These are phyloP conservation scores for Trichoderma sp. DNA, from an alignment of 2,329 filamentous ascomycete species.

Conservation along the genomic window DNA sequence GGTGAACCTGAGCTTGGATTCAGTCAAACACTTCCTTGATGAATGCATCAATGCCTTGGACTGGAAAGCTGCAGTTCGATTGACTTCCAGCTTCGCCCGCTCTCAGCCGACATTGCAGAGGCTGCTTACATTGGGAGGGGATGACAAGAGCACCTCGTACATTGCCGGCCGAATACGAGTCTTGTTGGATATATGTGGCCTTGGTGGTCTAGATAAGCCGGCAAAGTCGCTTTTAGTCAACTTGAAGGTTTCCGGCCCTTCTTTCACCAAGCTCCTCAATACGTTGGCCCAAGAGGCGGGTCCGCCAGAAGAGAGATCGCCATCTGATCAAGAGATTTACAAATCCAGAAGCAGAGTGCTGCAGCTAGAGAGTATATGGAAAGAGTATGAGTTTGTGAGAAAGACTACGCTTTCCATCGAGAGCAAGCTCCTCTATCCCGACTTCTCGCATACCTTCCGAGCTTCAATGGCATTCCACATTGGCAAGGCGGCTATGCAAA, in stretches of 20 bases:
- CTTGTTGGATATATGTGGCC: constrained; percentile 38
- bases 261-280: constrained; percentile 27
- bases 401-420: constrained; percentile 34
- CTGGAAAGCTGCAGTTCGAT: constrained; percentile 34
- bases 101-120: constrained; percentile 28
- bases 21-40: constrained; percentile 40
- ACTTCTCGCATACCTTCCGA: constrained; percentile 31
- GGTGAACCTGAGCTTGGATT: constrained; percentile 31
- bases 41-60: constrained; percentile 42
- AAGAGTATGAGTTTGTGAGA: constrained; percentile 31
- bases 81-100: constrained; percentile 31
- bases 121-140: constrained; percentile 26
- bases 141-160: constrained; percentile 25
- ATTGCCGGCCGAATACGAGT: constrained; percentile 33
- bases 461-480: constrained; percentile 31
- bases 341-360: constrained; percentile 29
- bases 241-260: constrained; percentile 27
- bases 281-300: constrained; percentile 23
- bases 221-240: constrained; percentile 24
- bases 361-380: constrained; percentile 35
- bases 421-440: constrained; percentile 34
- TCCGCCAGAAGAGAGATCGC: constrained; percentile 4
- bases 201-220: constrained; percentile 21
- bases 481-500: constrained; percentile 23
- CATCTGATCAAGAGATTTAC: not conserved